These are phyloP conservation scores for Talaromyces amestolkiae DNA, from an alignment of 2,329 filamentous ascomycete species.

Conservation along the genomic window DNA sequence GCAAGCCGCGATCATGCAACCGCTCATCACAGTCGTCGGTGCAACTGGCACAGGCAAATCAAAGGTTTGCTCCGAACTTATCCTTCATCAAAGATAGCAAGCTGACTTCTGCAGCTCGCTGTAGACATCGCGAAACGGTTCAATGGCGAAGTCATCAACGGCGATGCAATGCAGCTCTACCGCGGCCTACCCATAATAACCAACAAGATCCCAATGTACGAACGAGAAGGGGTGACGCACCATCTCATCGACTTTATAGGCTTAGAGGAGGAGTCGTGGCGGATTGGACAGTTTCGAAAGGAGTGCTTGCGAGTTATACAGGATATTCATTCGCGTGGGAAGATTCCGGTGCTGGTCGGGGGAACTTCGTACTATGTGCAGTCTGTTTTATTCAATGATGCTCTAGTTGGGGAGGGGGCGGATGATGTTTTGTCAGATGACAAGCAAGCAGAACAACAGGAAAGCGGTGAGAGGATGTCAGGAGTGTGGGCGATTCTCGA, in stretches of 20 bases:
- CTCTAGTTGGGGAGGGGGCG: constrained; percentile 50
- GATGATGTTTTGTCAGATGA: constrained; percentile 22
- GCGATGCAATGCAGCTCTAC: constrained; percentile 98
- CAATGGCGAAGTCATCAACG: constrained; percentile 93
- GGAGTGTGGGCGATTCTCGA: constrained; percentile 68
- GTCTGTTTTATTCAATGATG: constrained; percentile 76
- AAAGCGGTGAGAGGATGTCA: constrained; percentile 18
- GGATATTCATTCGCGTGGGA: constrained; percentile 74
- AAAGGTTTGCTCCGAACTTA: constrained; percentile 55
- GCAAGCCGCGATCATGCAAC: constrained; percentile 40
- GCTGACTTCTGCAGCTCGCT: constrained; percentile 63
- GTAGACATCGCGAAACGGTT: constrained; percentile 79
- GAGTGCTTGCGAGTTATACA: constrained; percentile 67
- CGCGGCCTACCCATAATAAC: constrained; percentile 88
- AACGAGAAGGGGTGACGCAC: constrained; percentile 78
- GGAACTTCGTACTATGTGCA: constrained; percentile 96
- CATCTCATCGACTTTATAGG: constrained; percentile 80
- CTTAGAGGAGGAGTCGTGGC: constrained; percentile 77
- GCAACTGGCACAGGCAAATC: constrained; percentile 94
- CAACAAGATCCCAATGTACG: constrained; percentile 77
- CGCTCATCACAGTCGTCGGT: constrained; percentile 78
- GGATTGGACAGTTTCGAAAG: constrained; percentile 71
- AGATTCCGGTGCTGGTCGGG: constrained; percentile 84
- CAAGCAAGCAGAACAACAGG: constrained; percentile 23
- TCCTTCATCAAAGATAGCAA: constrained; percentile 27